Conservation (phyloP, 2,329 filamentous ascomycete species). For the Fusarium cicatricum region DNA sequence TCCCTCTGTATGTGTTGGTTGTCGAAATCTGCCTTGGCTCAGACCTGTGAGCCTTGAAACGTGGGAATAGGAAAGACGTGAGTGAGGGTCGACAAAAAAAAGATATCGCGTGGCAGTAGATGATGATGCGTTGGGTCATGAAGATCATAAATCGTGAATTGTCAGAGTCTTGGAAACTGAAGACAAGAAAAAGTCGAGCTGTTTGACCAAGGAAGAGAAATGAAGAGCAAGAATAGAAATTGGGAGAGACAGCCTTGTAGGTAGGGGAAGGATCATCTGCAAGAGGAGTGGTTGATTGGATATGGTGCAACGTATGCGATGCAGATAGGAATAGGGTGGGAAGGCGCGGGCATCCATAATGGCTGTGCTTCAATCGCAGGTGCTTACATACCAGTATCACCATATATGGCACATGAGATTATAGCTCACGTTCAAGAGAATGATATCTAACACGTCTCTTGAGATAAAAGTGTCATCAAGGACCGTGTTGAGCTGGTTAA, state of each 20-base stretch:
- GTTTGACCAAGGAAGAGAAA: constrained; percentile 7
- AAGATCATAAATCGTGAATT: background rate
- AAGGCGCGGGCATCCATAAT: constrained; percentile 29
- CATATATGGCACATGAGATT: too few relatives aligned
- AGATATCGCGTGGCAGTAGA: background rate
- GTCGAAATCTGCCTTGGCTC: constrained; percentile 5
- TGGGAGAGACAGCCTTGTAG: constrained; percentile 12
- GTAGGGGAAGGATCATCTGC: background rate
- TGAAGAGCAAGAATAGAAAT: constrained; percentile 20
- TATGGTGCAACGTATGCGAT: background rate
- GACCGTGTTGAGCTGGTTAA: too few relatives aligned
- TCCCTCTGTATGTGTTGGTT: background rate
- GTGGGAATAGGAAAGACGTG: background rate
- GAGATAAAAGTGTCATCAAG: too few relatives aligned
- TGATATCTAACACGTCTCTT: too few relatives aligned
- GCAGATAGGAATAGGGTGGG: constrained; percentile 21
- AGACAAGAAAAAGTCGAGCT: background rate
- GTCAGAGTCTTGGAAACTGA: background rate
- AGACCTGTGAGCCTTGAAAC: background rate
- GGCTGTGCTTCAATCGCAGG: constrained; percentile 14
- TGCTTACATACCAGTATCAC: too few relatives aligned
- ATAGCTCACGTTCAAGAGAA: too few relatives aligned
- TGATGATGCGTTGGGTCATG: background rate
- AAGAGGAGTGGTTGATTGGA: too few relatives aligned
- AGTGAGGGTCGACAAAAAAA: too few relatives aligned